phyloP scores from a whole-genome alignment of 2,329 filamentous ascomycete genomes.

The Microcera coccophila region DNA sequence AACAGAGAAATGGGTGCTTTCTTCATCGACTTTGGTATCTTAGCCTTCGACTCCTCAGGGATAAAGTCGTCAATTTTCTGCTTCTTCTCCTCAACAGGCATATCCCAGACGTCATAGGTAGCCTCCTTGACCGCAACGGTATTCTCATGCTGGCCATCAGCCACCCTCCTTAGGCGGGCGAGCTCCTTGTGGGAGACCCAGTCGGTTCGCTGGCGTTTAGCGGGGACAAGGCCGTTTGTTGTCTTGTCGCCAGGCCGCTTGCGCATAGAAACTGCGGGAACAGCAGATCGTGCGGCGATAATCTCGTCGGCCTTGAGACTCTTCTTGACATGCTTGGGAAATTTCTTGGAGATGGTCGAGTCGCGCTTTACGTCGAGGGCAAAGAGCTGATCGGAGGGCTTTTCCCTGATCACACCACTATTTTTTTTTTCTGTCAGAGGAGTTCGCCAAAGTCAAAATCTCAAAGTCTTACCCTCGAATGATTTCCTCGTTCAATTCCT shows the following conservation, averaged over 20 bases:
- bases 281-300: slow-evolving; percentile 74
- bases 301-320: slow-evolving; percentile 88
- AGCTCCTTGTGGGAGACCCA: slow-evolving; percentile 86
- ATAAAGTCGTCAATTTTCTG: slow-evolving; percentile 53
- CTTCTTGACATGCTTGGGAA: slow-evolving; percentile 66
- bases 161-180: slow-evolving; percentile 70
- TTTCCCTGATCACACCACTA: slow-evolving; percentile 83
- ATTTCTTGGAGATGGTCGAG: slow-evolving; percentile 58
- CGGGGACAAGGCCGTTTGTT: slow-evolving; percentile 66
- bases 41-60: slow-evolving; percentile 60
- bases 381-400: slow-evolving; percentile 79
- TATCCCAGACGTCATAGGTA: slow-evolving; percentile 75
- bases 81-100: slow-evolving; percentile 39
- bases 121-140: slow-evolving; percentile 56
- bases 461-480: slow-evolving; percentile 67
- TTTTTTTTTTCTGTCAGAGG: slow-evolving; percentile 16
- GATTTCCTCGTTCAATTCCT: slow-evolving; percentile 81
- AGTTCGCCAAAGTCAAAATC: background rate
- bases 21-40: slow-evolving; percentile 71
- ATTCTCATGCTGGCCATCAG: slow-evolving; percentile 63
- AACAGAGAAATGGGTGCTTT: slow-evolving; percentile 75
- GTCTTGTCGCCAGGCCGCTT: slow-evolving; percentile 71
- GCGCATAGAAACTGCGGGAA: slow-evolving; percentile 72
- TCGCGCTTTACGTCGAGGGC: slow-evolving; percentile 74
- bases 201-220: slow-evolving; percentile 72